Percentiles rank a stretch among this genome's conserved stretches.
phyloP scores from a whole-genome alignment of 1,284 basidiomycete genomes.

The Microbotryum scabiosae region DNA sequence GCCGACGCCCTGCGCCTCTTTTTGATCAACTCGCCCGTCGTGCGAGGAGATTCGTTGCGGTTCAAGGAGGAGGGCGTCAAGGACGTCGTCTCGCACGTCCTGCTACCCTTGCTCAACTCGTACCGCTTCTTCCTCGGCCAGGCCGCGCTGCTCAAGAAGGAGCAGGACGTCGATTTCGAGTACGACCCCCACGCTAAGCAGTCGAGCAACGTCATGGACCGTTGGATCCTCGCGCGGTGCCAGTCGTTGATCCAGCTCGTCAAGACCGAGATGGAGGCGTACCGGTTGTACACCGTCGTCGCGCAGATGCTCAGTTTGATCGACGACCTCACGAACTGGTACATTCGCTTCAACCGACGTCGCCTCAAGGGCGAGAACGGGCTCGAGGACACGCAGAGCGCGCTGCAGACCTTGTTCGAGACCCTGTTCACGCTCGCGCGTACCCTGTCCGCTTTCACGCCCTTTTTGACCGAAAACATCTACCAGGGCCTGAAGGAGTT shows the following conservation, averaged over 20 bases:
- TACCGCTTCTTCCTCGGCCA: conserved; percentile 99
- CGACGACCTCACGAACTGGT: conserved; percentile 98
- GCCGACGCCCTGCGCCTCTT: conserved; percentile 97
- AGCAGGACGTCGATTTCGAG: conserved; percentile 65
- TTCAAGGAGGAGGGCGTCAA: conserved; percentile 98
- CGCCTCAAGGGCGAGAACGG: conserved; percentile 94
- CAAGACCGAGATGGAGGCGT: conserved; percentile 83
- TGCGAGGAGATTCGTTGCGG: conserved; percentile 92
- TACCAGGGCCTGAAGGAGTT: conserved; percentile 84
- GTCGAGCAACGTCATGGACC: conserved; percentile 92
- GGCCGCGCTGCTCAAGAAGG: conserved; percentile 78
- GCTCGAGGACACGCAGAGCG: conserved; percentile 74
- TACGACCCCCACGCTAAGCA: conserved; percentile 81
- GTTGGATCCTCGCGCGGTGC: conserved; percentile 95
- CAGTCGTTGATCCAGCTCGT: conserved; percentile 92
- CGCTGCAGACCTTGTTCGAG: conserved; percentile 94
- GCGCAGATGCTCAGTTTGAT: conserved; percentile 86
- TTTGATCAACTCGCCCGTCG: conserved; percentile 97
- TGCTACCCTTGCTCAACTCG: conserved; percentile 98
- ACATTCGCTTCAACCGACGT: conserved; percentile 96
- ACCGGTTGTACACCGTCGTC: conserved; percentile 96
- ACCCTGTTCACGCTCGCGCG: conserved; percentile 86
- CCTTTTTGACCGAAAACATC: conserved; percentile 93
- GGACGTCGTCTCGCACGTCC: conserved; percentile 87
- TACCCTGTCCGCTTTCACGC: conserved; percentile 97